phyloP scores from a whole-genome alignment of 2,329 filamentous ascomycete genomes.

The Colletotrichum theobromicola region DNA sequence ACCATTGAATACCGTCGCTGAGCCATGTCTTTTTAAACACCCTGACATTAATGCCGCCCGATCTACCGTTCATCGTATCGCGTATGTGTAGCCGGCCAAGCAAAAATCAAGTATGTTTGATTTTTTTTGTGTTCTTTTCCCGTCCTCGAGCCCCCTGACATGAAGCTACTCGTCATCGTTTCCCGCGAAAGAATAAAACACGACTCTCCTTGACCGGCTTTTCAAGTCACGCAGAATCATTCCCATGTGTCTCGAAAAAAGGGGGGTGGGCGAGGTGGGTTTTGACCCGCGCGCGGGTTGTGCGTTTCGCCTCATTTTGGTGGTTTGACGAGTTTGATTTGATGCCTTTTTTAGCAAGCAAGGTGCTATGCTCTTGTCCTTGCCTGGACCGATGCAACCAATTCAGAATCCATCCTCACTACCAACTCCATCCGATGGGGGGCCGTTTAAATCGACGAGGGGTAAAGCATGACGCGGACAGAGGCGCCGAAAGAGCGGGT shows the following conservation, averaged over 20 bases:
- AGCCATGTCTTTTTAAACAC: constrained; percentile 20
- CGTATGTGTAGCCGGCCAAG: constrained; percentile 22
- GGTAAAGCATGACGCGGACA: constrained; percentile 97
- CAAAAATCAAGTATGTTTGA: constrained; percentile 20
- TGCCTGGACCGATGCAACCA: constrained; percentile 65
- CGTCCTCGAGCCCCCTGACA: constrained; percentile 17
- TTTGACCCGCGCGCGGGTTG: constrained; percentile 21
- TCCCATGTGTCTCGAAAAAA: constrained; percentile 17
- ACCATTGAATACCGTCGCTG: constrained; percentile 23
- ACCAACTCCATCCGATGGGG: constrained; percentile 63
- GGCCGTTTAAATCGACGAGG: constrained; percentile 86
- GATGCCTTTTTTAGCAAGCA: constrained; percentile 53
- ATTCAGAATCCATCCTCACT: constrained; percentile 66
- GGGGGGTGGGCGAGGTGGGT: constrained; percentile 29
- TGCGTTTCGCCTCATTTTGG: constrained; percentile 23
- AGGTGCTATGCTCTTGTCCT: constrained; percentile 56
- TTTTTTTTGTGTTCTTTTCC: constrained; percentile 18
- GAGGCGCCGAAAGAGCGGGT: constrained; percentile 96
- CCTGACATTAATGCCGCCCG: constrained; percentile 23
- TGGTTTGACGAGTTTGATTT: constrained; percentile 57
- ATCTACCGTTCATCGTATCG: constrained; percentile 22
- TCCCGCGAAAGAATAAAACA: neutral
- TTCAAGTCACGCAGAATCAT: constrained; percentile 17
- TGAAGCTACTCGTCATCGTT: constrained; percentile 18
- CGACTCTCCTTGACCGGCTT: constrained; percentile 1